A percentile compares a stretch with the other conserved stretches of the same genome.
Evolutionary conservation across 2,329 filamentous ascomycete genomes (phyloP).

Genomic region (Microdochium paspali): DNA sequence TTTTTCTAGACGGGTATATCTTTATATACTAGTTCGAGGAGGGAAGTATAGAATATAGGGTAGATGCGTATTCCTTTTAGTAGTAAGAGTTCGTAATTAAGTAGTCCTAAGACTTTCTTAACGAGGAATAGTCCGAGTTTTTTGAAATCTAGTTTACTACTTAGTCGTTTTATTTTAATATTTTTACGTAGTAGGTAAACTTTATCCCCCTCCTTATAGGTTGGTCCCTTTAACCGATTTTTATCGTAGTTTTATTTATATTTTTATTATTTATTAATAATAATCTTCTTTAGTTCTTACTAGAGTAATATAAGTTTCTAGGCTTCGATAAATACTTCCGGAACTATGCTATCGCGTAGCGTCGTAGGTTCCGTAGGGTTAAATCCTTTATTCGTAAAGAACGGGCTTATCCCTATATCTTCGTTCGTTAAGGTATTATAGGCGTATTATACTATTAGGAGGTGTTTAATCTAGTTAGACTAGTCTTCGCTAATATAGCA

Average conservation of each 20-base stretch:
- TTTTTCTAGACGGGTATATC: neutral
- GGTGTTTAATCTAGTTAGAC: neutral
- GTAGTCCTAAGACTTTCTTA: conserved; percentile 1
- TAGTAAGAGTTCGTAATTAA: conserved; percentile 3
- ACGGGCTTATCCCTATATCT: no score
- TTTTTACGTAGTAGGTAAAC: conserved; percentile 1
- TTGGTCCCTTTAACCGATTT: neutral
- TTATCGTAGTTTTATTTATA: conserved; percentile 1
- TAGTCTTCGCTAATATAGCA: neutral
- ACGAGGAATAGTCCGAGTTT: conserved; percentile 1
- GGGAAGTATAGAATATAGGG: conserved; percentile 4
- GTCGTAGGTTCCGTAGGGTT: neutral
- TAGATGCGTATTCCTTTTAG: neutral
- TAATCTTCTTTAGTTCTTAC: neutral
- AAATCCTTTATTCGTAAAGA: neutral
- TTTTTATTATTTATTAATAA: neutral
- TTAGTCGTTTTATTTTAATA: neutral
- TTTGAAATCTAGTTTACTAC: conserved; percentile 1
- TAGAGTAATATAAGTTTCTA: neutral
- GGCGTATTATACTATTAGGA: neutral
- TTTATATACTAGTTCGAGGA: neutral
- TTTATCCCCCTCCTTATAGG: neutral
- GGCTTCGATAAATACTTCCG: neutral
- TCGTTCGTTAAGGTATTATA: neutral
- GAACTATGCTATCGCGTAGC: neutral